Base-by-base conservation (phyloP, 306 rosid genomes). In the Begonia fuchsioides region DNA sequence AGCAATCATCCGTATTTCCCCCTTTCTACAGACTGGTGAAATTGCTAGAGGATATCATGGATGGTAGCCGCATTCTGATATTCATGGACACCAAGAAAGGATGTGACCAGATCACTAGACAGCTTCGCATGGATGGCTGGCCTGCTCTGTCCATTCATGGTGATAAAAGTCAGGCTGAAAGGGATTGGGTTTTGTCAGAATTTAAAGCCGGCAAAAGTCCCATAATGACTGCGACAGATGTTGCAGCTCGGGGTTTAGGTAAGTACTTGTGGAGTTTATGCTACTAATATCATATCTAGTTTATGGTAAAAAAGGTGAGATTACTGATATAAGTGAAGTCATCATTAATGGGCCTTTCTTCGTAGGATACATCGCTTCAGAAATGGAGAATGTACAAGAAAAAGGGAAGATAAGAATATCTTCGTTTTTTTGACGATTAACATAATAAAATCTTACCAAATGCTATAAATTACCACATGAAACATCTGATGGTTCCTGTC, bases 41-140 rank as follows among this genome's bases (percentile, higher is more conserved):
- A 54, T 81, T 90, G 72, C 82, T 90, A 26, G 96, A 90, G 68
- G 98, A 85, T 60, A 85, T 85, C 61, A 90, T 90, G 95, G 96
- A 90, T 73, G 95, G 95, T 48, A 90, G 98, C 67, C 76, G 98
- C 60, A 90, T 90, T 73, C 66, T 90, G 58, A 77, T 90, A 58
- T 90, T 90, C 71, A 84, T 90, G 98, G 95, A 90, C 72, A 90
- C 95, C 39, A 90, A 90, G 67, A 90, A 90, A 72, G 98, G 95
- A 54, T 85, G 98, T 59, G 98, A 90, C 73, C 98, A 85, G 60
- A 75, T 79, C 53, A 90, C 98, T 12, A 66, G 94, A 52, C 94
- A 85, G 68, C 98, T 82, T 60, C 95, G 87, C 59, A 90, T 82
- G 95, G 98, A 90, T 77, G 98, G 96, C 49, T 85, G 98, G 98